A percentile compares a stretch with the other conserved stretches of the same genome.
These are phyloP conservation scores for Mariannaea sp. DNA, from an alignment of 2,329 filamentous ascomycete species.

Conservation along the genomic window DNA sequence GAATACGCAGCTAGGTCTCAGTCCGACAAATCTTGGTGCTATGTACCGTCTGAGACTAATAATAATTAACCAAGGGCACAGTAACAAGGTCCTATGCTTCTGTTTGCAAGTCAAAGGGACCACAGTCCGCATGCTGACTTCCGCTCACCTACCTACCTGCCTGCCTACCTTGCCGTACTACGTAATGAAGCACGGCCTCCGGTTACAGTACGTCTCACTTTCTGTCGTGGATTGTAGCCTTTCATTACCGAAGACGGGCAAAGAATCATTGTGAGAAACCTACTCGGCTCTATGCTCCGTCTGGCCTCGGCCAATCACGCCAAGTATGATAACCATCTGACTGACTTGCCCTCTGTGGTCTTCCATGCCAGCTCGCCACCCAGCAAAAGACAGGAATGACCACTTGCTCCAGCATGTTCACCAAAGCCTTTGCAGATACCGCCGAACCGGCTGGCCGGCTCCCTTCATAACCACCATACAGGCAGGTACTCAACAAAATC, in stretches of 20 bases:
- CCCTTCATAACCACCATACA: slow-evolving; percentile 2
- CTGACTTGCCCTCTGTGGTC: slow-evolving; percentile 19
- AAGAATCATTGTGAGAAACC: slow-evolving; percentile 34
- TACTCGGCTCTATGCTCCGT: slow-evolving; percentile 19
- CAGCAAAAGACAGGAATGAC: slow-evolving; percentile 17
- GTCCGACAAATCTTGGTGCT: slow-evolving; percentile 23
- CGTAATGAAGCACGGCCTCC: slow-evolving; percentile 9
- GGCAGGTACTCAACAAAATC: neutral
- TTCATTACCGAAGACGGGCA: slow-evolving; percentile 2
- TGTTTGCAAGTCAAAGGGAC: slow-evolving; percentile 14
- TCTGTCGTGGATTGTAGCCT: slow-evolving; percentile 1
- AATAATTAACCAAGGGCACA: slow-evolving; percentile 19
- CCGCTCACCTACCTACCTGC: too few relatives aligned
- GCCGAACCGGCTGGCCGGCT: neutral
- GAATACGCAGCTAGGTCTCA: slow-evolving; percentile 18
- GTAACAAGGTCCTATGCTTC: slow-evolving; percentile 14
- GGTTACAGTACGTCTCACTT: too few relatives aligned
- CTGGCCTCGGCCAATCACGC: slow-evolving; percentile 24
- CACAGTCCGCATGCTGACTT: slow-evolving; percentile 13
- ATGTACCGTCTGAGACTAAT: slow-evolving; percentile 24
- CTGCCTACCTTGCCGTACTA: too few relatives aligned
- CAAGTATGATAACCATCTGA: slow-evolving; percentile 9
- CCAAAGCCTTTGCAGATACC: slow-evolving; percentile 25
- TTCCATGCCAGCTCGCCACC: slow-evolving; percentile 16
- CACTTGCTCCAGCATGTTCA: slow-evolving; percentile 19